Evolutionary conservation across 352 stramenopile species (phyloP).

Genomic region (Pythium phragmiticola): DNA sequence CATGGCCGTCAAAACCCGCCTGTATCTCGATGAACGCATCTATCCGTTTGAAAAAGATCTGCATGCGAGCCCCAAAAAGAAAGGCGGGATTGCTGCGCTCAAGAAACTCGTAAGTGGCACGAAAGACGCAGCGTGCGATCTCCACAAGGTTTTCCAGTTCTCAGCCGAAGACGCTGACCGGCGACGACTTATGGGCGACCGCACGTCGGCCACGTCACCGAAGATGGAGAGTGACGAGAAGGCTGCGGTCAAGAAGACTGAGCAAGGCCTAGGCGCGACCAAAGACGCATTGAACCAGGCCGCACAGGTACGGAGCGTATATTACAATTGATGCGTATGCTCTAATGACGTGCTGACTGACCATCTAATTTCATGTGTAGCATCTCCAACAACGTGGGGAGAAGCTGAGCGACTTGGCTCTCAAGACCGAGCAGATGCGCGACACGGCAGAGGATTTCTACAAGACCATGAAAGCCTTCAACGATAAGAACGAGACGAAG

Average conservation of each 20-base stretch:
- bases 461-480: slow-evolving; percentile 83
- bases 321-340: not conserved
- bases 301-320: slow-evolving; percentile 44
- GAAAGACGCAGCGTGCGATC: slow-evolving; percentile 51
- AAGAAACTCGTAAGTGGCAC: slow-evolving; percentile 72
- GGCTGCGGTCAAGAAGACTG: slow-evolving; percentile 17
- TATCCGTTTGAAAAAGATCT: slow-evolving; percentile 34
- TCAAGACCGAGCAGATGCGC: slow-evolving; percentile 86
- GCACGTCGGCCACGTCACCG: slow-evolving; percentile 18
- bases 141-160: slow-evolving; percentile 82
- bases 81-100: slow-evolving; percentile 54
- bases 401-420: slow-evolving; percentile 66
- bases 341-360: not conserved
- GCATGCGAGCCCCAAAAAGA: slow-evolving; percentile 45
- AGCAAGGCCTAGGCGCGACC: slow-evolving; percentile 39
- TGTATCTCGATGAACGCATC: slow-evolving; percentile 40
- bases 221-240: slow-evolving; percentile 16
- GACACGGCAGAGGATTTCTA: slow-evolving; percentile 82
- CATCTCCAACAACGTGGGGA: slow-evolving; percentile 73
- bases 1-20: slow-evolving; percentile 45
- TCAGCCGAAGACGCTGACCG: slow-evolving; percentile 56
- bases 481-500: slow-evolving; percentile 82
- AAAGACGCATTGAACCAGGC: slow-evolving; percentile 69
- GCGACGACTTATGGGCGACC: slow-evolving; percentile 53
- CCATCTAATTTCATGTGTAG: slow-evolving; percentile 30